Base-by-base conservation (phyloP, 2,329 filamentous ascomycete species). In the Trichoderma harzianum region DNA sequence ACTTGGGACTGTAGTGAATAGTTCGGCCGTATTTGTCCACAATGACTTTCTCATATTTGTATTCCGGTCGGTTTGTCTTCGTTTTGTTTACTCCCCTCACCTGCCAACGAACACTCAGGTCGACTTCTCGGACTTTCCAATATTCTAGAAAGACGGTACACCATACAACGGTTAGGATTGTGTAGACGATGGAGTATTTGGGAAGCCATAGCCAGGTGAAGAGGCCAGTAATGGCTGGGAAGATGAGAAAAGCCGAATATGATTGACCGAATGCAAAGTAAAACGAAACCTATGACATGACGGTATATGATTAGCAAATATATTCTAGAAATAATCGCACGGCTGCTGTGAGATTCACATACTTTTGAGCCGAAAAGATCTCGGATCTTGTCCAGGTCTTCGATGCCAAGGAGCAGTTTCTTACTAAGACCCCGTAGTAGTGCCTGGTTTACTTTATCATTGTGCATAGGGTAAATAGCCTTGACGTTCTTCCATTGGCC, bases 181-280 rank as follows among this genome's bases (percentile, higher is more conserved):
- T 92, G 76, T 93, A 94, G 21, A 89, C 80, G 16, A 91, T 85
- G 0, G 92, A 94, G 81, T 92, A 94, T 32, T 89, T 86, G 11
- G 91, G 89, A 0, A 93, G 82, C 72, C 92, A 86, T 2, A 90
- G 80, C 91, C 91, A 94, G 16, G 90, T 88, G 1, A 89, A 79
- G n/a, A 91, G 80, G 1, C 92, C 93, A 32, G 92, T 90, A 2
- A 84, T 84, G 8, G 92, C 91, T 0, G 92, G 92, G 68, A 93
- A 91, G 4, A 89, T 81, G 21, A 95, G 84, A 76, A 94, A 93
- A 43, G 87, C 83, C 72, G 92, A 91, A 78, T 95, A 95, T 16
- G 88, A 89, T 76, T 94, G 92, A 28, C 92, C 91, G 76, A 94
- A 95, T n/a, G 92, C 92, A 78, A 93, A 95, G 80, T 95, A 95